Evolutionary conservation across 2,329 filamentous ascomycete genomes (phyloP).

Genomic region (Fusarium phyllophilum): DNA sequence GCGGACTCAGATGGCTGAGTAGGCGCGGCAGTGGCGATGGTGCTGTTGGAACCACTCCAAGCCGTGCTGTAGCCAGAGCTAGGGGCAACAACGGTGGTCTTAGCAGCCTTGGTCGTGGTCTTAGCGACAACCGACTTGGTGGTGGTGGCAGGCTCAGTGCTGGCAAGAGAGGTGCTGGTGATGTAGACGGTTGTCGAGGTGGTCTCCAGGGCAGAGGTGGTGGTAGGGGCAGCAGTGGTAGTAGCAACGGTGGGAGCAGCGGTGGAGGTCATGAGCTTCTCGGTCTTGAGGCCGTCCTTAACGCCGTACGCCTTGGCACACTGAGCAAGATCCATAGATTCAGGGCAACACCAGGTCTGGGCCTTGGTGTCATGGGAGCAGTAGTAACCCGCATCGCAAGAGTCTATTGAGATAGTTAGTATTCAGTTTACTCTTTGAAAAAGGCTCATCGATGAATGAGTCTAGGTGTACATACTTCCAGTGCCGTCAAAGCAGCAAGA

Average conservation of each 20-base stretch:
- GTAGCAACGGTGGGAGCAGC: slow-evolving; percentile 24
- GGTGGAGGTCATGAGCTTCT: slow-evolving; percentile 45
- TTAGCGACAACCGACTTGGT: slow-evolving; percentile 26
- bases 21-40: slow-evolving; percentile 41
- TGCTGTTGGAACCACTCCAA: slow-evolving; percentile 49
- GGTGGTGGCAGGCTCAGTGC: slow-evolving; percentile 39
- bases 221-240: slow-evolving; percentile 29
- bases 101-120: slow-evolving; percentile 38
- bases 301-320: slow-evolving; percentile 66
- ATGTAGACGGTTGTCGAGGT: slow-evolving; percentile 43
- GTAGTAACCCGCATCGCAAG: slow-evolving; percentile 70
- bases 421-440: not conserved
- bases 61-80: slow-evolving; percentile 44
- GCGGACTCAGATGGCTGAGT: slow-evolving; percentile 41
- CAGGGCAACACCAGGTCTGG: slow-evolving; percentile 70
- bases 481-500: slow-evolving; percentile 66
- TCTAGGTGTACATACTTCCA: slow-evolving; percentile 61
- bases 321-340: slow-evolving; percentile 61
- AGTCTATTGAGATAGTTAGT: slow-evolving; percentile 55
- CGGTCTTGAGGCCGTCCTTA: slow-evolving; percentile 55
- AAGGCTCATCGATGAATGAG: not conserved
- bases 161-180: slow-evolving; percentile 37
- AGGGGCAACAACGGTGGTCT: slow-evolving; percentile 44
- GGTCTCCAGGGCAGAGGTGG: slow-evolving; percentile 40
- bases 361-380: slow-evolving; percentile 64